Conservation (phyloP, 495 filamentous ascomycete genomes). For the Tuber indicum region DNA sequence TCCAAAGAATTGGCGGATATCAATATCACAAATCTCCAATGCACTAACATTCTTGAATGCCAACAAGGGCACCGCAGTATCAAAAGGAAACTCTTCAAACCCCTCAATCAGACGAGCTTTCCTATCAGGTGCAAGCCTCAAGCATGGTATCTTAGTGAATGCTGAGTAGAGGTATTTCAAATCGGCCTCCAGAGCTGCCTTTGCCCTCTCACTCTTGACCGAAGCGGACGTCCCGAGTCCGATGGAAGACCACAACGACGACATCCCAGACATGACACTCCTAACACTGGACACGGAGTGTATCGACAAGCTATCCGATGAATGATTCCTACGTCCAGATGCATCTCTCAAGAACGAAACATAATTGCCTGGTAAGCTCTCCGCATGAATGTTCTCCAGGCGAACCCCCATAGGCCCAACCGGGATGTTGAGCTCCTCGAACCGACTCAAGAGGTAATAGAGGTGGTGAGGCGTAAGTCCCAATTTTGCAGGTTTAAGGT, state of each 20-base stretch:
- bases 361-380: conserved; percentile 78
- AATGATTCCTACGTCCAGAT: conserved; percentile 59
- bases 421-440: conserved; percentile 81
- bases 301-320: conserved; percentile 80
- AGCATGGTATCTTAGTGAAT: conserved; percentile 94
- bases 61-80: conserved; percentile 90
- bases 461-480: conserved; percentile 95
- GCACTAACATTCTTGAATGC: conserved; percentile 94
- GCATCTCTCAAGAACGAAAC: conserved; percentile 87
- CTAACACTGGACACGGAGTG: conserved; percentile 93
- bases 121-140: conserved; percentile 81
- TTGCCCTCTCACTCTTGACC: conserved; percentile 77
- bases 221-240: conserved; percentile 68
- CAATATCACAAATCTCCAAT: conserved; percentile 87
- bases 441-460: conserved; percentile 89
- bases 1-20: conserved; percentile 92
- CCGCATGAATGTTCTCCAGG: conserved; percentile 87
- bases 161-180: conserved; percentile 94
- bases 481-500: conserved; percentile 79
- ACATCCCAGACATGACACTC: conserved; percentile 96
- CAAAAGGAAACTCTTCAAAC: conserved; percentile 97
- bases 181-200: conserved; percentile 74
- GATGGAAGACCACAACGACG: conserved; percentile 80
- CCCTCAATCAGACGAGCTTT: conserved; percentile 80
- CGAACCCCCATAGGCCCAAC: conserved; percentile 95